Evolutionary conservation across 352 stramenopile genomes (phyloP).

Genomic region (Globisporangium emineosum): DNA sequence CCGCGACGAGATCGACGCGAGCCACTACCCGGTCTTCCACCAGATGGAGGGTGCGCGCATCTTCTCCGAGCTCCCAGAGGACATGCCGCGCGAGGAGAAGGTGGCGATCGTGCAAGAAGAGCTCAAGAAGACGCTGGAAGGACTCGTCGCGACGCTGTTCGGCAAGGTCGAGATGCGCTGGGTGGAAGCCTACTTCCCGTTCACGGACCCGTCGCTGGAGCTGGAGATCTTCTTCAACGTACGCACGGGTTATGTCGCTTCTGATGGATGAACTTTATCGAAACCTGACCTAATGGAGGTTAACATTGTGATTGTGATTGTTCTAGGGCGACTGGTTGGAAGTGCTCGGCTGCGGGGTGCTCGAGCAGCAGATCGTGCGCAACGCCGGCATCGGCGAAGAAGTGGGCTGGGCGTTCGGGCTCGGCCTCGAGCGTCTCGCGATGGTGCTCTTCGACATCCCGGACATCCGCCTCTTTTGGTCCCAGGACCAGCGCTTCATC

Average conservation of each 20-base stretch:
- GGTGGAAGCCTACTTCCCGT: slow-evolving; percentile 99
- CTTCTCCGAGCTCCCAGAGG: slow-evolving; percentile 78
- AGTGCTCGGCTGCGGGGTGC: slow-evolving; percentile 97
- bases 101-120: slow-evolving; percentile 87
- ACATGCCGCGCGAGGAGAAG: slow-evolving; percentile 67
- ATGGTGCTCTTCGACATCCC: slow-evolving; percentile 99
- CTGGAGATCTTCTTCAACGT: slow-evolving; percentile 98
- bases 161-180: slow-evolving; percentile 95
- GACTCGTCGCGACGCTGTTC: slow-evolving; percentile 91
- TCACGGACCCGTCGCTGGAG: slow-evolving; percentile 98
- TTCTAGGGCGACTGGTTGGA: slow-evolving; percentile 96
- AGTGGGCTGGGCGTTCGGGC: slow-evolving; percentile 97
- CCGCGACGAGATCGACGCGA: slow-evolving; percentile 98
- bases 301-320: neutral
- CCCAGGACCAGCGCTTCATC: slow-evolving; percentile 91
- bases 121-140: slow-evolving; percentile 94
- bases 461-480: slow-evolving; percentile 99
- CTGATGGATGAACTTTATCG: neutral
- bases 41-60: slow-evolving; percentile 98
- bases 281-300: neutral
- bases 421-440: slow-evolving; percentile 97
- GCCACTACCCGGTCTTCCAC: slow-evolving; percentile 99
- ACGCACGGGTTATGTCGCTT: neutral
- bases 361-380: slow-evolving; percentile 93
- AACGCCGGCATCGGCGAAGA: slow-evolving; percentile 84